phyloP scores from a whole-genome alignment of 441 rosid species.

The Brassica hybrid region DNA sequence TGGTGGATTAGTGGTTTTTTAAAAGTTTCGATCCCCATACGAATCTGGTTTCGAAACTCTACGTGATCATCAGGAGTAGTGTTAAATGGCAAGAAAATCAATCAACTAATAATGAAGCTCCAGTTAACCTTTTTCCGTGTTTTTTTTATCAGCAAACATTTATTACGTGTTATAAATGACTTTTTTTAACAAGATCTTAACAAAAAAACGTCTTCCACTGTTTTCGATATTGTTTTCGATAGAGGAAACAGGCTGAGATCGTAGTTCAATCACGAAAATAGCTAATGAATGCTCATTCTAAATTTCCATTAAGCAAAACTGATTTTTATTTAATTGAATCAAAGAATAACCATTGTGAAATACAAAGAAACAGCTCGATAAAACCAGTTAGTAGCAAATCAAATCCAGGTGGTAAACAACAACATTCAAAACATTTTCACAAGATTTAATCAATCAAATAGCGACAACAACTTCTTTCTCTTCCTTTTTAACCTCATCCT shows the following conservation, averaged over 20 bases:
- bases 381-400: conserved; percentile 30
- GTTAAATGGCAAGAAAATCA: too few relatives aligned
- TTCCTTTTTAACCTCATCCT: conserved; percentile 23
- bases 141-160: too few relatives aligned
- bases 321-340: conserved; percentile 32
- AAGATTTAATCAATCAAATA: conserved; percentile 28
- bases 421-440: conserved; percentile 31
- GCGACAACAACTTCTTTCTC: conserved; percentile 35
- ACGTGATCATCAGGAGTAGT: too few relatives aligned
- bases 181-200: background rate
- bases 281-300: background rate
- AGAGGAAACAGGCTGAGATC: background rate
- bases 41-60: too few relatives aligned
- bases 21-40: too few relatives aligned
- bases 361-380: conserved; percentile 31
- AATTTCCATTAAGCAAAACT: conserved; percentile 11
- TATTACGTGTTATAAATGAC: background rate
- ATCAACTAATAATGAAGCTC: background rate
- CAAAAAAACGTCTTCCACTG: background rate
- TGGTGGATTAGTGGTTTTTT: too few relatives aligned
- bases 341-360: conserved; percentile 24
- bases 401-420: conserved; percentile 33
- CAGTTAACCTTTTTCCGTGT: background rate
- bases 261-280: background rate
- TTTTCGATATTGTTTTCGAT: background rate